Base-by-base conservation (phyloP, 2,329 filamentous ascomycete species). In the Chaetomium sp. region DNA sequence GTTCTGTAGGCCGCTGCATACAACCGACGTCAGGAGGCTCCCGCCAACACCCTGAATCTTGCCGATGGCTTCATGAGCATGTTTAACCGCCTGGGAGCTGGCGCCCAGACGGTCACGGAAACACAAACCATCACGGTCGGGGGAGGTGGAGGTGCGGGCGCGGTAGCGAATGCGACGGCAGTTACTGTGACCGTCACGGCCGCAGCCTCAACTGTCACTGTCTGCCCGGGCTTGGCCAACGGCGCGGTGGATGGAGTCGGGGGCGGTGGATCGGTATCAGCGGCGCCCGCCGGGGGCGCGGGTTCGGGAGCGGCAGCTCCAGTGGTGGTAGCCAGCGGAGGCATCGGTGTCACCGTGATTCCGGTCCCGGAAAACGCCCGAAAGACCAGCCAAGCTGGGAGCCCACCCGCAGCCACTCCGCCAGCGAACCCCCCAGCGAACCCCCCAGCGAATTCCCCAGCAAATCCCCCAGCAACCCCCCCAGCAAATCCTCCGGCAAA, bases 181-280 rank as follows among this genome's bases (percentile, higher is more conserved):
- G 61, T 67, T 19, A 78, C 76, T 25, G 71, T 78, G 25, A 80
- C 77, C 5, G 72, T 78, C 56, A 80, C 78, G 4, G 74, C 76
- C 23, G 67, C 75, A 16, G 71, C 72, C 9, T 69, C 68, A 4
- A 74, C 72, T 23, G 70, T 75, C 29, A 75, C 72, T 1, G 67
- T 74, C n/a, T 72, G 59, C 70, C 57, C 62, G 9, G 64, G 59
- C n/a, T 38, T 64, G n/a, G 62, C 62, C 23, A 27, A 64, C n/a
- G 69, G 67, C 29, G 70, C 69, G 21, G 45, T 66, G 8, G 60
- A 65, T 9, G 69, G 65, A 10, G 57, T 31, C 62, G 55, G 49
- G 31, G 57, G 45, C 29, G 42, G 16, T 10, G 66, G 49, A 38
- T 55, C 60, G 21, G 29, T 27, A 60, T 61, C 65, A 25, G 62